Base-by-base conservation (phyloP, 768 basidiomycete species). In the Austroboletus eburneus region DNA sequence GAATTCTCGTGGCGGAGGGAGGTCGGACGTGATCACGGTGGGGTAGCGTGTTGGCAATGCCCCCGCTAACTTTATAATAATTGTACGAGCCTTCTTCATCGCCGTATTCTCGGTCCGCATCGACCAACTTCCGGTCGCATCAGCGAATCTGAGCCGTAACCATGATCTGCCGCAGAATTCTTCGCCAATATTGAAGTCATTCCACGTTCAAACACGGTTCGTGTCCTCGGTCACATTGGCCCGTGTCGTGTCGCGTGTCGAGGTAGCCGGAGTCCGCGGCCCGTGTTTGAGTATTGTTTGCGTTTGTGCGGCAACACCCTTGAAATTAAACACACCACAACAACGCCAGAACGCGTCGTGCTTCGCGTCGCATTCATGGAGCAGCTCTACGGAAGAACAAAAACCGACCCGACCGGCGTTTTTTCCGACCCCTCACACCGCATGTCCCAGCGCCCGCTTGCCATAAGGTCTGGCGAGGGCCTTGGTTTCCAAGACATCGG, bases 311-410 rank as follows among this genome's bases (percentile, higher is more conserved):
- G 50, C 54, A 59, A 50, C 25, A 35, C 30, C 65, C 32, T 64
- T 45, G 13, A 23, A 57, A 62, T 54, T 20, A 40, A 66, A 64
- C 50, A 65, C 14, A 48, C 27, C 34, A 59, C 61, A 64, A 64
- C 54, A 64, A 66, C 62, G 55, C 55, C 53, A 43, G 17, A 35
- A 2, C 17, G 34, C 10, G 34, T 35, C 34, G 34, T 17, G n/a
- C n/a, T 10, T 8, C 34, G n/a, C 10, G 34, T 12, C 27, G 27
- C 27, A 27, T 12, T 5, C 36, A 68, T 66, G 64, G 64, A 66
- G 35, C 40, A 10, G 13, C n/a, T 68, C 14, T 27, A 3, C 3
- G 9, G 13, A 16, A 5, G 9, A 27, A 20, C 32, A 4, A 48
- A 39, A 16, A 7, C 37, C 0, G 17, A 18, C 8, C 33, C 22